These are phyloP conservation scores for Microdochium nivale DNA, from an alignment of 2,329 filamentous ascomycete species.

Conservation along the genomic window DNA sequence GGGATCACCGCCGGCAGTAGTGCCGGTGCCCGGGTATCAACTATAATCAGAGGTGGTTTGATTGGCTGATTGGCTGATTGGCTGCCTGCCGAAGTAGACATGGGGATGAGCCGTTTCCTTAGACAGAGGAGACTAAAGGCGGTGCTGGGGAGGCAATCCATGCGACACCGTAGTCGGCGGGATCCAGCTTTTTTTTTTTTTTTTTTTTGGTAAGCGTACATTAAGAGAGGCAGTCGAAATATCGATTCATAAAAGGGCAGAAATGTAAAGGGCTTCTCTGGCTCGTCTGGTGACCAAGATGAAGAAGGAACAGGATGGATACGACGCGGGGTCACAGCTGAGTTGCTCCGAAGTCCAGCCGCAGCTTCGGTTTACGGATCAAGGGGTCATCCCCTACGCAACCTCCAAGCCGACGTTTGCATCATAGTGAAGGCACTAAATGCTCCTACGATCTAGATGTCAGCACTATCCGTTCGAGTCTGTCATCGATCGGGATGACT, in stretches of 20 bases:
- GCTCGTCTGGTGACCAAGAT: background rate
- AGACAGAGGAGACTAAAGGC: no score
- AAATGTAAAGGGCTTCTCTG: background rate
- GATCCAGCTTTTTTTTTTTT: no score
- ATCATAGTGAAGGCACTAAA: background rate
- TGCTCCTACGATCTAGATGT: background rate
- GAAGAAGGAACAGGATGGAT: background rate
- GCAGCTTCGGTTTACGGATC: background rate
- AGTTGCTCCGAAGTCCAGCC: background rate
- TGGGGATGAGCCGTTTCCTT: no score
- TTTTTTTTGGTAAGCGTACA: background rate
- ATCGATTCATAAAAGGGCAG: background rate
- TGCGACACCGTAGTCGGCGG: no score
- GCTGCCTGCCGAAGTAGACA: no score
- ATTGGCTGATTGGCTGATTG: no score
- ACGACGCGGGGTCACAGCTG: background rate
- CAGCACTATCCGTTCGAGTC: background rate
- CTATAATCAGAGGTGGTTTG: no score
- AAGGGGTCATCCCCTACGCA: background rate
- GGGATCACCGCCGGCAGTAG: no score
- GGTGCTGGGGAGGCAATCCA: no score
- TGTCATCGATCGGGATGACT: background rate
- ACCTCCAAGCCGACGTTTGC: background rate
- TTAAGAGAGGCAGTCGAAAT: background rate
- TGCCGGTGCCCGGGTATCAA: no score